Percentiles rank a stretch among this genome's conserved stretches.
phyloP scores from a whole-genome alignment of 2,329 filamentous ascomycete species.

The Neonectria sp. region DNA sequence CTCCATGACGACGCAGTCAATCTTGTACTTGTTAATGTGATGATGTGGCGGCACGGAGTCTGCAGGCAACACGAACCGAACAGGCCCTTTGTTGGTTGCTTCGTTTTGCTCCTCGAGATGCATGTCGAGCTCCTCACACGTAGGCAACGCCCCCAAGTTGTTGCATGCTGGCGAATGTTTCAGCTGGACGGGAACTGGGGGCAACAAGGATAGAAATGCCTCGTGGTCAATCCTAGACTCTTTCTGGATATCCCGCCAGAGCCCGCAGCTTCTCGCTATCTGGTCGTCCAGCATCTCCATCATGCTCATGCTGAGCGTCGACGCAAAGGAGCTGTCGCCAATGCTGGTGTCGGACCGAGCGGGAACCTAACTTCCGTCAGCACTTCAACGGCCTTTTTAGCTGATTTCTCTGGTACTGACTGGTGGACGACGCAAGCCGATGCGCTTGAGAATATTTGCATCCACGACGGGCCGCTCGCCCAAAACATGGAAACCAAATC shows the following conservation, averaged over 20 bases:
- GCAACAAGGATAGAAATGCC: not conserved
- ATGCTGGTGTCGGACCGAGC: conserved; percentile 20
- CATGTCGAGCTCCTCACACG: not conserved
- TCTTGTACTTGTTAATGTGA: conserved; percentile 8
- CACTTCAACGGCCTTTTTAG: not conserved
- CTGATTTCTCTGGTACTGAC: conserved; percentile 46
- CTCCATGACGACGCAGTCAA: conserved; percentile 21
- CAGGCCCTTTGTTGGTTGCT: not conserved
- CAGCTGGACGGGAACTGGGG: conserved; percentile 32
- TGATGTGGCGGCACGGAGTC: not conserved
- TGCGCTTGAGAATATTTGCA: conserved; percentile 54
- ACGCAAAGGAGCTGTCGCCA: conserved; percentile 29
- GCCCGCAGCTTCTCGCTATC: conserved; percentile 38
- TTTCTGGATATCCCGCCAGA: conserved; percentile 23
- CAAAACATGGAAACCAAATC: conserved; percentile 66
- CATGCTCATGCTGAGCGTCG: conserved; percentile 41
- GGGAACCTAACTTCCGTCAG: conserved; percentile 19
- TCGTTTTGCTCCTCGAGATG: not conserved
- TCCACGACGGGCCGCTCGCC: conserved; percentile 61
- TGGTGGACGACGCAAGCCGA: conserved; percentile 57
- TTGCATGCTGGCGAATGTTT: conserved; percentile 45
- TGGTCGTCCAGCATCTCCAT: conserved; percentile 49
- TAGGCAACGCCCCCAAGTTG: conserved; percentile 35
- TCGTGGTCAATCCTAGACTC: conserved; percentile 27
- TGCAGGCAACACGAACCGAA: not conserved